Conservation (phyloP, 2,329 filamentous ascomycete species). For the Aaosphaeria arxii region DNA sequence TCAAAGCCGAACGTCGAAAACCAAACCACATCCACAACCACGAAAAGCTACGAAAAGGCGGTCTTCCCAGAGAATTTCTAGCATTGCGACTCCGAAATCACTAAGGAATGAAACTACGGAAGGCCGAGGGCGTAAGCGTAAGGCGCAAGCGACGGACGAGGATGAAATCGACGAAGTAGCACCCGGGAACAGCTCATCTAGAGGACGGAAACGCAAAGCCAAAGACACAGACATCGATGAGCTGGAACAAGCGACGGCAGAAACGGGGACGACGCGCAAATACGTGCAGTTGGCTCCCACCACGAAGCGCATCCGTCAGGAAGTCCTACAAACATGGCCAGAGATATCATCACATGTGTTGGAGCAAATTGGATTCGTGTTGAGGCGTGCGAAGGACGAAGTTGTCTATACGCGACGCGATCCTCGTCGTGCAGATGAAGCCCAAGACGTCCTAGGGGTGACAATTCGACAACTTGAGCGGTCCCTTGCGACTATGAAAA, state of each 20-base stretch:
- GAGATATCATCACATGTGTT: slow-evolving; percentile 56
- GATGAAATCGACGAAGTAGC: neutral
- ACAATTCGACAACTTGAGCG: slow-evolving; percentile 56
- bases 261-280: slow-evolving; percentile 14
- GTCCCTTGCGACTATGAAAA: slow-evolving; percentile 62
- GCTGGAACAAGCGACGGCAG: slow-evolving; percentile 8
- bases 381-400: slow-evolving; percentile 60
- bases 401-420: slow-evolving; percentile 57
- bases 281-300: slow-evolving; percentile 33
- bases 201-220: slow-evolving; percentile 18
- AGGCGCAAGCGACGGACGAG: neutral
- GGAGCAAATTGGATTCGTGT: slow-evolving; percentile 53
- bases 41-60: too few species aligned
- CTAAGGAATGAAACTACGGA: slow-evolving; percentile 2
- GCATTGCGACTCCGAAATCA: neutral
- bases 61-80: too few species aligned
- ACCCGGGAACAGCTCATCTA: slow-evolving; percentile 3
- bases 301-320: slow-evolving; percentile 35
- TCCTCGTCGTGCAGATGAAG: slow-evolving; percentile 48
- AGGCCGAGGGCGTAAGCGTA: too few species aligned
- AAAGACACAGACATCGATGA: slow-evolving; percentile 11
- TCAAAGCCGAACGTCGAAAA: too few species aligned
- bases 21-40: too few species aligned
- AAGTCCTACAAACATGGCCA: slow-evolving; percentile 47
- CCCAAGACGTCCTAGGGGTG: slow-evolving; percentile 54